Conservation (phyloP, 1,284 basidiomycete species). For the Sphagnurus paluster region DNA sequence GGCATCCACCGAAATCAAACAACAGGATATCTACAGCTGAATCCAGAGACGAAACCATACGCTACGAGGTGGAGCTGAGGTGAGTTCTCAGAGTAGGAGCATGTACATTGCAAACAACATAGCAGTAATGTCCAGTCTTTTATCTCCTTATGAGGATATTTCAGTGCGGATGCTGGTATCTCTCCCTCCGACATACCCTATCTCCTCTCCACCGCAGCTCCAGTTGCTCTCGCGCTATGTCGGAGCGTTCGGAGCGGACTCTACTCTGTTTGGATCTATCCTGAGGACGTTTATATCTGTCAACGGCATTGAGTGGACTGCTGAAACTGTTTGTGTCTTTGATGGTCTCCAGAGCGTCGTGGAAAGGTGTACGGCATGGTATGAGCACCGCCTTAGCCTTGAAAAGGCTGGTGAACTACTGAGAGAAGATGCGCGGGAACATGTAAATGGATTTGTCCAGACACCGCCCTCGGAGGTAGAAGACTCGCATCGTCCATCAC, state of each 20-base stretch:
- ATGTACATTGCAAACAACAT: slow-evolving; percentile 10
- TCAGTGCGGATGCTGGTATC: slow-evolving; percentile 72
- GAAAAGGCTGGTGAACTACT: slow-evolving; percentile 57
- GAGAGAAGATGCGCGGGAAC: slow-evolving; percentile 53
- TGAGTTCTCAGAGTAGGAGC: slow-evolving; percentile 28
- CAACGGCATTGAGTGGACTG: slow-evolving; percentile 72
- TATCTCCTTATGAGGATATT: slow-evolving; percentile 58
- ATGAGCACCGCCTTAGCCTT: slow-evolving; percentile 58
- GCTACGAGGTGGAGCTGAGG: slow-evolving; percentile 58
- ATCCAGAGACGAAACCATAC: slow-evolving; percentile 37
- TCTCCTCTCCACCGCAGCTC: slow-evolving; percentile 72
- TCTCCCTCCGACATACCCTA: slow-evolving; percentile 72
- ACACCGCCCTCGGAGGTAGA: slow-evolving; percentile 7
- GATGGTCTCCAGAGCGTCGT: slow-evolving; percentile 84
- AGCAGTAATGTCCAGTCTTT: slow-evolving; percentile 41
- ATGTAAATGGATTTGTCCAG: slow-evolving; percentile 12
- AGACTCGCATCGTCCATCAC: slow-evolving; percentile 13
- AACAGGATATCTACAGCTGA: slow-evolving; percentile 8
- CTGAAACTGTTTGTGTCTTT: slow-evolving; percentile 82
- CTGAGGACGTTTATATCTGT: slow-evolving; percentile 82
- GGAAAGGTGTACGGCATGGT: slow-evolving; percentile 70
- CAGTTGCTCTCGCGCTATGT: slow-evolving; percentile 87
- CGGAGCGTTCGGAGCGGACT: slow-evolving; percentile 74
- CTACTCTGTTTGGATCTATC: slow-evolving; percentile 72
- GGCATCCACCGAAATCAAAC: slow-evolving; percentile 35